These are phyloP conservation scores for Penicillium subrubescens DNA, from an alignment of 495 filamentous ascomycete genomes.

Conservation along the genomic window DNA sequence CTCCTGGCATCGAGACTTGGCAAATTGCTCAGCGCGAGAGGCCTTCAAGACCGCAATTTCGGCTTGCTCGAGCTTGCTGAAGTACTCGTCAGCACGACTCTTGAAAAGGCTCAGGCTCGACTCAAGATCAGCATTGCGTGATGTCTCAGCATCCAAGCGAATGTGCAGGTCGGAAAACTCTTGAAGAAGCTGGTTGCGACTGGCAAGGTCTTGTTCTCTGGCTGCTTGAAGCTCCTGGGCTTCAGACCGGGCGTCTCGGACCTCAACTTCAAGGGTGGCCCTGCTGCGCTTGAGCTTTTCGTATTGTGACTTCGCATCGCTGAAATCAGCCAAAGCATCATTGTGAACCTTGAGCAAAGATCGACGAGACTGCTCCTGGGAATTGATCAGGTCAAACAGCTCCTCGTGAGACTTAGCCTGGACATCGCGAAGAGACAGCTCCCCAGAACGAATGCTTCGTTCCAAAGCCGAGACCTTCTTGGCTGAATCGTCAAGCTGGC, in stretches of 20 bases:
- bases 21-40: slow-evolving; percentile 87
- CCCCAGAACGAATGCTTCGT: slow-evolving; percentile 82
- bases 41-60: slow-evolving; percentile 96
- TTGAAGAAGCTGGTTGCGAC: slow-evolving; percentile 83
- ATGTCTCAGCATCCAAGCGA: slow-evolving; percentile 83
- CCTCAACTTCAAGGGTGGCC: slow-evolving; percentile 79
- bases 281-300: slow-evolving; percentile 83
- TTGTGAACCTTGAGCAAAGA: slow-evolving; percentile 83
- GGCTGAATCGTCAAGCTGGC: slow-evolving; percentile 91
- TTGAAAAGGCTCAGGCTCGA: slow-evolving; percentile 90
- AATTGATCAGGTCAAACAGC: slow-evolving; percentile 89
- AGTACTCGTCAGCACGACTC: slow-evolving; percentile 92
- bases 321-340: slow-evolving; percentile 77
- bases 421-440: slow-evolving; percentile 86
- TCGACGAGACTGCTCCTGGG: slow-evolving; percentile 86
- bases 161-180: slow-evolving; percentile 96
- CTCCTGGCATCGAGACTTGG: slow-evolving; percentile 83
- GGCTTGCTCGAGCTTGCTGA: slow-evolving; percentile 95
- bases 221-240: slow-evolving; percentile 75
- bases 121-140: slow-evolving; percentile 78
- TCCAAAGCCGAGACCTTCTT: slow-evolving; percentile 93
- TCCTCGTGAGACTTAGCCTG: slow-evolving; percentile 95
- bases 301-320: slow-evolving; percentile 81
- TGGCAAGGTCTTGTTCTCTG: slow-evolving; percentile 80
- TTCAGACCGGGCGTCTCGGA: slow-evolving; percentile 82